Conservation (phyloP, 176 grass and related monocot species). For the Poa pratensis region DNA sequence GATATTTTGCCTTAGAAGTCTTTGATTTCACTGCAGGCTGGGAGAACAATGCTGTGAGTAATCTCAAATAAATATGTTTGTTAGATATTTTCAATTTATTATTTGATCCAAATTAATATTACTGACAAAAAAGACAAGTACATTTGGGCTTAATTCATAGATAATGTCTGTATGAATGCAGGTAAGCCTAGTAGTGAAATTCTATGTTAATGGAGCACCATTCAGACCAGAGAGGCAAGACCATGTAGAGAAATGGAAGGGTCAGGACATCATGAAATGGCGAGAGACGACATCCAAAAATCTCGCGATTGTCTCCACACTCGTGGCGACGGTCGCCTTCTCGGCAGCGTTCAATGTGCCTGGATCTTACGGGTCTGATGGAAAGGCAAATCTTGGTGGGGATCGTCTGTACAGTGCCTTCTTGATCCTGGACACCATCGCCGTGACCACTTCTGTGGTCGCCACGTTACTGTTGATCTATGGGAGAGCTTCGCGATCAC, state of each 20-base stretch:
- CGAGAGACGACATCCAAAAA: conserved; percentile 41
- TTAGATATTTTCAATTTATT: too few species aligned
- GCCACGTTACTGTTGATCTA: conserved; percentile 45
- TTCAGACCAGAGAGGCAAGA: conserved; percentile 60
- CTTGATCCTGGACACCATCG: conserved; percentile 47
- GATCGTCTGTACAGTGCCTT: conserved; percentile 44
- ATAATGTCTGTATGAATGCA: conserved; percentile 2
- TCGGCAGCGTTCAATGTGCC: conserved; percentile 66
- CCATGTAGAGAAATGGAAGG: conserved; percentile 48
- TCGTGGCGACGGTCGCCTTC: conserved; percentile 59
- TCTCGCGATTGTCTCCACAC: conserved; percentile 47
- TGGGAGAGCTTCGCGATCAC: conserved; percentile 28
- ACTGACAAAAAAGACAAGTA: too few species aligned
- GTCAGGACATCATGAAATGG: conserved; percentile 53
- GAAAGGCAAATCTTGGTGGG: conserved; percentile 37
- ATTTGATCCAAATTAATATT: too few species aligned
- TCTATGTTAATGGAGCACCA: conserved; percentile 40
- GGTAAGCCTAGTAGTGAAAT: conserved; percentile 18
- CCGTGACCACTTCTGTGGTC: conserved; percentile 43
- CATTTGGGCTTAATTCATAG: background rate
- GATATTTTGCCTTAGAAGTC: background rate
- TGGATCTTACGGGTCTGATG: conserved; percentile 47
- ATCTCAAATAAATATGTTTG: too few species aligned
- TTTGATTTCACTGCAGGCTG: background rate
- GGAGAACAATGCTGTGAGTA: too few species aligned